Evolutionary conservation across 768 basidiomycete species (phyloP), one percentile per base, ranked within the genome.

Genomic region (Rhizopogon vulgaris): DNA sequence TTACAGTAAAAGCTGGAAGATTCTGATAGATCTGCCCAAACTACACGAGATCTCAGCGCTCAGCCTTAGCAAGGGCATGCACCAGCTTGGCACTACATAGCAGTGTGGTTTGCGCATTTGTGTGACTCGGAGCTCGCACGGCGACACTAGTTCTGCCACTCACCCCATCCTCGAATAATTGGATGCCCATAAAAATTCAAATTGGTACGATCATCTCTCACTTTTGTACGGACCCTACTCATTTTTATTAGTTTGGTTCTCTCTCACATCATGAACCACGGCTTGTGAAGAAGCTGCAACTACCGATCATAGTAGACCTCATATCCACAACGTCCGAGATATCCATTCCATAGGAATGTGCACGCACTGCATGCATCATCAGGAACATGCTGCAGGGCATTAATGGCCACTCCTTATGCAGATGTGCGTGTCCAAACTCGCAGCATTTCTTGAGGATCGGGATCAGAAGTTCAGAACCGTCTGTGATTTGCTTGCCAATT

Each of bases 101-200:
- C 22, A 22, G 88, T 49, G 96, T 99, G 15, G 82, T 97, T 15
- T 84, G 90, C 24, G 90, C 95, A 2, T 38, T 73, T 99, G 5
- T 95, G 94, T 65, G 96, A 99, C 22, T 22, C 22, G 22, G 22
- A 22, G 70, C 77, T 97, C 36, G 87, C 90, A 11, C 80, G 90
- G 52, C 71, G 73, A 53, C 87, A 89, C 54, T 94, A 92, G 22
- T 22, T 63, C 76, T 99, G 6, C 75, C 84, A 3, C 70, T 98
- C 37, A 96, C 95, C 2, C 96, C 96, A 8, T 93, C 93, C 10
- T 87, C 90, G 8, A 98, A 99, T 68, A 99, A 99, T 61, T 99
- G 96, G 96, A 95, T 98, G 91, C 78, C 98, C 53, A 99, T 99
- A 69, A 99, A 99, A 71, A 87, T 98, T 98, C 65, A 99, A 99